Base-by-base conservation (phyloP, 2,329 filamentous ascomycete species). In the Sporothrix euskadiensis region DNA sequence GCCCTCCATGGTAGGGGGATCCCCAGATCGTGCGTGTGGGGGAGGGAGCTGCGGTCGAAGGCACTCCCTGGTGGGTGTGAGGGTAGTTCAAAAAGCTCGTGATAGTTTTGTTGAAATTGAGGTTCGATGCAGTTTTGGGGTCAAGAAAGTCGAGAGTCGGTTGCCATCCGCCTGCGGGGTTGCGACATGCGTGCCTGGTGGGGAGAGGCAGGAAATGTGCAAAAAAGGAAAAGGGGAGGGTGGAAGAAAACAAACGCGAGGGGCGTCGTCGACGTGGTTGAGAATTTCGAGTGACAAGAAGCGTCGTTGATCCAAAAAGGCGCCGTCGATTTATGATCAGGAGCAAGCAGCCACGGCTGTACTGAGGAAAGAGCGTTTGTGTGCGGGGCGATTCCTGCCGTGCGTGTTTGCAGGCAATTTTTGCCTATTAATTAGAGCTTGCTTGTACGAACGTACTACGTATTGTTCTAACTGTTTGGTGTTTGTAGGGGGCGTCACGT, bases 1-100 rank as follows among this genome's bases (percentile, higher is more conserved):
- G 81, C 91, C 92, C 85, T 96, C 93, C 93, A 96, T 95, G 78
- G 78, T 85, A 74, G 77, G 76, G 61, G 32, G 69, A 16, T 54
- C 59, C 71, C 16, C 63, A n/a, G 39, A 41, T 26, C 12, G 61
- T 26, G 26, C n/a, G 61, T 8, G 39, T 47, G 12, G 61, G 39
- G 19, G 1, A 39, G 19, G 44, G 14, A 12, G 39, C 39, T 44
- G 61, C 61, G 30, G 39, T 26, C 5, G 61, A 19, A 5, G 61
- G 61, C 35, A 26, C 35, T 65, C n/a, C 16, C 39, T 12, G n/a
- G 22, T 22, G 61, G 61, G 61, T 47, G 44, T 26, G 30, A 39
- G 54, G 32, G n/a, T n/a, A 12, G 22, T 47, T 7, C 49, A 12
- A 49, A 41, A 8, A n/a, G 14, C 14, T 65, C 39, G 57, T 56